Conservation (phyloP, 2,329 filamentous ascomycete species). For the Colletotrichum cereale region DNA sequence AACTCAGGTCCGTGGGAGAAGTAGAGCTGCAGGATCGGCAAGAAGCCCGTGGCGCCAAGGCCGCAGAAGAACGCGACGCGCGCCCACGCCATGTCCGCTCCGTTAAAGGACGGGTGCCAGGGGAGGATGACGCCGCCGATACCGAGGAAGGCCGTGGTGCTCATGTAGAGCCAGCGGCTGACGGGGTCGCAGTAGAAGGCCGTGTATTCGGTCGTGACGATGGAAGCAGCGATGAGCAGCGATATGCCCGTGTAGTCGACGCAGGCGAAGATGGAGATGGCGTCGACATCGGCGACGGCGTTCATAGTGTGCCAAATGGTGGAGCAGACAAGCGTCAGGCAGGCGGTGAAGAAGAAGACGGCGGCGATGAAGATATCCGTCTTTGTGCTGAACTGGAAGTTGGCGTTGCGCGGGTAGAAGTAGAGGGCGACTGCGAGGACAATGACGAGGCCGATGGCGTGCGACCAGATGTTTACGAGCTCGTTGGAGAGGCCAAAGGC, state of each 20-base stretch:
- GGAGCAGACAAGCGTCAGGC: constrained; percentile 94
- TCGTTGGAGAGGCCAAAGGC: constrained; percentile 91
- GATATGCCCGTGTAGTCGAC: constrained; percentile 99
- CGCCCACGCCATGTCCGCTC: constrained; percentile 90
- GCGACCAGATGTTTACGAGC: constrained; percentile 97
- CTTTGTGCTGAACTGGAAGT: constrained; percentile 88
- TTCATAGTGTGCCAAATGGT: constrained; percentile 99
- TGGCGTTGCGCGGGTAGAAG: constrained; percentile 90
- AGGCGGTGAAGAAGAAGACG: constrained; percentile 95
- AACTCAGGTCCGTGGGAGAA: constrained; percentile 82
- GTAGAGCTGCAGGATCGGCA: constrained; percentile 87
- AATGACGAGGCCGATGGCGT: constrained; percentile 88
- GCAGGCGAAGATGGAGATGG: constrained; percentile 95
- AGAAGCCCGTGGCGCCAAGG: constrained; percentile 87
- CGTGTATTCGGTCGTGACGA: constrained; percentile 98
- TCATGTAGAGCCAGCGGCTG: constrained; percentile 88
- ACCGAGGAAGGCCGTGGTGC: constrained; percentile 83
- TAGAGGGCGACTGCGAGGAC: constrained; percentile 93
- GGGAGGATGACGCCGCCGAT: constrained; percentile 90
- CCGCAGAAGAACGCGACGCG: constrained; percentile 93
- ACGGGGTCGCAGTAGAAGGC: constrained; percentile 97
- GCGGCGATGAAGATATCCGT: constrained; percentile 91
- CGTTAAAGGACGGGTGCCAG: constrained; percentile 97
- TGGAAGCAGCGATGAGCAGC: constrained; percentile 91
- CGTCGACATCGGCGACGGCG: constrained; percentile 88